Evolutionary conservation across 176 grass and related monocot species (phyloP).

Genomic region (Hyparrhenia diplandra): DNA sequence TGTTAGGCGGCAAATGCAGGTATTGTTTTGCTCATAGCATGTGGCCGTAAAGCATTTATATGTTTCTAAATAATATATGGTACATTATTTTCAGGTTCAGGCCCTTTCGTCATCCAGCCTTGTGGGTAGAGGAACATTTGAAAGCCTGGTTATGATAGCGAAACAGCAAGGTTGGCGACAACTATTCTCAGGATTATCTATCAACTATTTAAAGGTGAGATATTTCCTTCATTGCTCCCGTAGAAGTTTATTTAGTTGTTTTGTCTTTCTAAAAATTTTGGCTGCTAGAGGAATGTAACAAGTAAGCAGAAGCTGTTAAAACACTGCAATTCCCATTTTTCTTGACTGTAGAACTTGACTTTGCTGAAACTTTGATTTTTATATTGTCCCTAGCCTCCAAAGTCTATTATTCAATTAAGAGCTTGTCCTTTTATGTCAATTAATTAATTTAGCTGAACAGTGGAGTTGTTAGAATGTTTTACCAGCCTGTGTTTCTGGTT

Average conservation of each 20-base stretch:
- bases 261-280: constrained; percentile 1
- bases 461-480: neutral
- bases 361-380: neutral
- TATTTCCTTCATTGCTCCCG: neutral
- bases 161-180: constrained; percentile 79
- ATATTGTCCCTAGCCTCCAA: neutral
- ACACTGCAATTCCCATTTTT: constrained; percentile 18
- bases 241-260: neutral
- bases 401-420: constrained; percentile 1
- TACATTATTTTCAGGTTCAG: constrained; percentile 57
- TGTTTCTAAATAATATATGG: neutral
- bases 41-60: neutral
- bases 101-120: constrained; percentile 48
- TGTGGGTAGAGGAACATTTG: constrained; percentile 60
- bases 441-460: neutral
- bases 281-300: neutral
- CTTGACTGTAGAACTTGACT: constrained; percentile 8
- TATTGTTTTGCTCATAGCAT: constrained; percentile 19
- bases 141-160: constrained; percentile 61
- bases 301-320: constrained; percentile 13
- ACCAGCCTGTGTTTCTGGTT: neutral
- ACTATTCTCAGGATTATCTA: constrained; percentile 89
- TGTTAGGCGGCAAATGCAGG: constrained; percentile 98
- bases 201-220: constrained; percentile 96
- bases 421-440: neutral